Evolutionary conservation across 2,329 filamentous ascomycete species (phyloP), one percentile per base, ranked within the genome.

Genomic region (Fusarium protoensiforme): DNA sequence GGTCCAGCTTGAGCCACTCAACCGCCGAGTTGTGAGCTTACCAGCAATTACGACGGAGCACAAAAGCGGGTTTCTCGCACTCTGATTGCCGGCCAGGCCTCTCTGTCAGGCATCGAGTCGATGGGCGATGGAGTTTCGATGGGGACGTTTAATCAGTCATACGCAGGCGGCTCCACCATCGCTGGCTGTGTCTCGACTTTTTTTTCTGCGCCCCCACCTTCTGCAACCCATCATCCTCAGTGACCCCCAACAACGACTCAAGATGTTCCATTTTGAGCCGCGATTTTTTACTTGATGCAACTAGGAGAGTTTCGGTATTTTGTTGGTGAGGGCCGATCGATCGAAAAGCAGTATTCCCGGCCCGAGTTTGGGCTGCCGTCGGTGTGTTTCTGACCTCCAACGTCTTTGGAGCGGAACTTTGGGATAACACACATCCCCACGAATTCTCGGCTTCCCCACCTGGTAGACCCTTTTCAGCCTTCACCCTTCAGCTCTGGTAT

Each of bases 81-180:
- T 54, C 18, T 64, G 36, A 71, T 71, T 71, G 43, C 22, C 59
- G 64, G 35, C 63, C 51, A 64, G 61, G 20, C 43, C 53, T 53
- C 46, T n/a, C 63, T 11, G 10, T 51, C 56, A 72, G 60, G 57
- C 70, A 65, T 51, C 54, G 22, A 67, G 60, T 68, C 66, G 43
- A 54, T 22, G 20, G 57, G 16, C 36, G 39, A 48, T 46, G 31
- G 33, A 62, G 53, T 46, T 27, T 54, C 13, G 39, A 35, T 39
- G 53, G 53, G 43, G 33, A 54, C 46, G 61, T 59, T 63, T 22
- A 59, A 74, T 69, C 71, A 72, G 68, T 74, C 71, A 74, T 69
- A 35, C 16, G 2, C 27, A 53, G 46, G 46, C n/a, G 58, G 41
- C 65, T 68, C 67, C 68, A 48, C 61, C 65, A 72, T 41, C 58